Percentiles rank a stretch among this genome's conserved stretches.
phyloP scores from a whole-genome alignment of 352 stramenopile genomes.

The Vaucheria bursata region DNA sequence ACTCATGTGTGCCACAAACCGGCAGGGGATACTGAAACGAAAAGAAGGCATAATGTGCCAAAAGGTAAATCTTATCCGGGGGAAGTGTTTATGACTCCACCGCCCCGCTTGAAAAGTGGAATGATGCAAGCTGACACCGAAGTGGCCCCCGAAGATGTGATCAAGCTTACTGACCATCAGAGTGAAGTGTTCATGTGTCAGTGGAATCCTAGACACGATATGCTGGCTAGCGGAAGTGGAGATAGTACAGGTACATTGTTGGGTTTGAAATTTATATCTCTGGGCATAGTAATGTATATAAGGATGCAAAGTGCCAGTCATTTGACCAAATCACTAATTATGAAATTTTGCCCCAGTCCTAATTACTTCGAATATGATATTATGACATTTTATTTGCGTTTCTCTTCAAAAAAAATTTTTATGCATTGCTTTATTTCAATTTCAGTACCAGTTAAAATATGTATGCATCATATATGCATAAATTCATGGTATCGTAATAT shows the following conservation, averaged over 20 bases:
- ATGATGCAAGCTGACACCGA: slow-evolving; percentile 47
- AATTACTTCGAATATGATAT: no score
- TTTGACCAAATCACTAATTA: no score
- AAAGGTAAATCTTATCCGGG: background rate
- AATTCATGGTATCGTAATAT: no score
- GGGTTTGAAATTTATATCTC: slow-evolving; percentile 43
- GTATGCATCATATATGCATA: no score
- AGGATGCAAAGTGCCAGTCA: no score
- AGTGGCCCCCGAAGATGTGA: slow-evolving; percentile 55
- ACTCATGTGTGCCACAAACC: slow-evolving; percentile 18
- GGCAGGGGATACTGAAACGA: no score
- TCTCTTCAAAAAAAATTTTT: no score
- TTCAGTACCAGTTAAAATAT: no score
- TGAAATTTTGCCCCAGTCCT: no score
- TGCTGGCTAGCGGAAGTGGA: slow-evolving; percentile 75
- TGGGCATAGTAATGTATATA: slow-evolving; percentile 9
- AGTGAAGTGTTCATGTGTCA: slow-evolving; percentile 77
- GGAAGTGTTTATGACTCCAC: background rate
- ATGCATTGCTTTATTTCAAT: no score
- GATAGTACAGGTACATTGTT: slow-evolving; percentile 49
- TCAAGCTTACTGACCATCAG: slow-evolving; percentile 50
- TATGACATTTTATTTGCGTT: no score
- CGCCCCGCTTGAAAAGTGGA: background rate
- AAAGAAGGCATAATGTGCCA: background rate
- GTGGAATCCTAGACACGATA: slow-evolving; percentile 88